These are phyloP conservation scores for Diaporthe sp. DNA, from an alignment of 2,329 filamentous ascomycete species.

Conservation along the genomic window DNA sequence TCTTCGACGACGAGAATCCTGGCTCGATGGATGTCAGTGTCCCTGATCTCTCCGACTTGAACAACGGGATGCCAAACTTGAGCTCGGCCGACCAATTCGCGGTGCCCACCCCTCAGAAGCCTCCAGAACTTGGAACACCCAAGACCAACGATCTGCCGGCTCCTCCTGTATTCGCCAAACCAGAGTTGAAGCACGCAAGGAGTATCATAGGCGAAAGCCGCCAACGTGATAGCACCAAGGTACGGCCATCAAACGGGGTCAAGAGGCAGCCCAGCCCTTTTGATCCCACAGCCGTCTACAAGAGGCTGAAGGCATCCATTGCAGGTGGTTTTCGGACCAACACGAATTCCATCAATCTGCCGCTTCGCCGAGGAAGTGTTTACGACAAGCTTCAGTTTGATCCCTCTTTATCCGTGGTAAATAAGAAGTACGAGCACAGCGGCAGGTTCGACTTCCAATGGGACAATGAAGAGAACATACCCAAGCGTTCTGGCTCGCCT, in stretches of 20 bases:
- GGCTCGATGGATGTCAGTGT: conserved; percentile 57
- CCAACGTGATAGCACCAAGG: conserved; percentile 49
- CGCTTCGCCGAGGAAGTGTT: conserved; percentile 58
- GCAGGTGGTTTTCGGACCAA: conserved; percentile 46
- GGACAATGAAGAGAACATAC: conserved; percentile 49
- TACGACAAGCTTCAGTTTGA: conserved; percentile 71
- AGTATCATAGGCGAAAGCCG: conserved; percentile 62
- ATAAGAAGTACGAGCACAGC: conserved; percentile 71
- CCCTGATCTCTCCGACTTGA: conserved; percentile 50
- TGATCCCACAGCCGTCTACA: conserved; percentile 70
- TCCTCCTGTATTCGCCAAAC: conserved; percentile 67
- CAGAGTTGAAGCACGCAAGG: conserved; percentile 70
- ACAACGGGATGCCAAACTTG: conserved; percentile 36
- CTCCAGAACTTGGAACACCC: conserved; percentile 41
- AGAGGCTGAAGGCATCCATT: conserved; percentile 67
- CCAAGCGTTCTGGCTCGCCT: conserved; percentile 51
- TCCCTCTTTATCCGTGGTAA: conserved; percentile 65
- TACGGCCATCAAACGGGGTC: conserved; percentile 49
- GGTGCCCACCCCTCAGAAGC: conserved; percentile 43
- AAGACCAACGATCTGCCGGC: conserved; percentile 36
- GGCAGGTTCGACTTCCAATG: conserved; percentile 66
- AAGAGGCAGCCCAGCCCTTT: conserved; percentile 72
- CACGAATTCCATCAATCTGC: conserved; percentile 43
- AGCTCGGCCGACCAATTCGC: conserved; percentile 42
- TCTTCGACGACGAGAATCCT: conserved; percentile 80